Conservation (phyloP, 768 basidiomycete genomes). For the Suillus weaverae region DNA sequence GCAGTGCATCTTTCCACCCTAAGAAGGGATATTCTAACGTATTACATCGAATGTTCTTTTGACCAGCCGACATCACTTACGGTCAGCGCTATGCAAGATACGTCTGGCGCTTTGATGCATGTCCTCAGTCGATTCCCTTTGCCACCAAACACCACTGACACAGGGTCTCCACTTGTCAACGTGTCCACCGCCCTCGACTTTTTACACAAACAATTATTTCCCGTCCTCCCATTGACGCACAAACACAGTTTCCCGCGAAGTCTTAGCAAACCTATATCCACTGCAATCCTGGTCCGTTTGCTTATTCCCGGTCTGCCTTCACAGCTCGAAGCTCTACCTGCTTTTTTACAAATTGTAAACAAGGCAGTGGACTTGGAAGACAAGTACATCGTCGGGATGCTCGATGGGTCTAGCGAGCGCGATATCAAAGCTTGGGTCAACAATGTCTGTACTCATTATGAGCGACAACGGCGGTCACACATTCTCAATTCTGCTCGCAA, state of each 20-base stretch:
- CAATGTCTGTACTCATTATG: conserved; percentile 72
- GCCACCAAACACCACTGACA: conserved; percentile 41
- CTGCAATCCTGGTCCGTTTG: conserved; percentile 62
- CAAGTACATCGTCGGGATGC: conserved; percentile 46
- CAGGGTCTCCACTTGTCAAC: conserved; percentile 49
- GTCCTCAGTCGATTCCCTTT: conserved; percentile 50
- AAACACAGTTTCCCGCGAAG: conserved; percentile 49
- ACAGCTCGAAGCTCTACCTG: conserved; percentile 55
- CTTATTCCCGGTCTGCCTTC: conserved; percentile 72
- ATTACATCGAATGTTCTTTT: conserved; percentile 61
- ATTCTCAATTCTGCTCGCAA: conserved; percentile 64
- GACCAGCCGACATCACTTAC: conserved; percentile 50
- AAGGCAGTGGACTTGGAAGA: conserved; percentile 70
- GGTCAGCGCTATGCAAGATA: conserved; percentile 34
- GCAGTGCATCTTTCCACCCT: conserved; percentile 57
- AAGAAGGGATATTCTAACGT: conserved; percentile 59
- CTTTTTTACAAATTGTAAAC: conserved; percentile 57
- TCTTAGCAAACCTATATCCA: conserved; percentile 59
- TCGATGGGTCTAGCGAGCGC: conserved; percentile 48
- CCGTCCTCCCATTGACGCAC: conserved; percentile 51
- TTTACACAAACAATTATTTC: conserved; percentile 56
- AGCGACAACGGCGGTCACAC: conserved; percentile 65
- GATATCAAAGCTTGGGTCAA: conserved; percentile 70
- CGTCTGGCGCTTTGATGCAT: conserved; percentile 37
- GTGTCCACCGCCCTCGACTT: conserved; percentile 63